These are phyloP conservation scores for Trichoderma semiorbis DNA, from an alignment of 2,329 filamentous ascomycete species.

Conservation along the genomic window DNA sequence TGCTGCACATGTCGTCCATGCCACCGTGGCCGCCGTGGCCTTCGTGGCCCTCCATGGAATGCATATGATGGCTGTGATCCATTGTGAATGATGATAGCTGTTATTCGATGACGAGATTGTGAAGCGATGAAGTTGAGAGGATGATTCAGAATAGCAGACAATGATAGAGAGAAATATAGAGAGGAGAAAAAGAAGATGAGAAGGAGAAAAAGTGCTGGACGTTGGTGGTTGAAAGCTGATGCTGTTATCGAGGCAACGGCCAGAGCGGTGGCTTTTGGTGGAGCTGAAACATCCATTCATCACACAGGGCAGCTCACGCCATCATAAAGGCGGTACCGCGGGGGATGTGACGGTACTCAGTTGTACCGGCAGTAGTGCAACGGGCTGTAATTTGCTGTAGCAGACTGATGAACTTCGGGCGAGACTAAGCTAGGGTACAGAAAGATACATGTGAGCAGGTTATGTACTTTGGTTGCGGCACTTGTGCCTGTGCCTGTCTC, in stretches of 20 bases:
- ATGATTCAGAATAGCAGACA: not conserved
- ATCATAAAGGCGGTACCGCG: not conserved
- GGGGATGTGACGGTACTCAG: not conserved
- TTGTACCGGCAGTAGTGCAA: not conserved
- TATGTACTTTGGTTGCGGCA: not conserved
- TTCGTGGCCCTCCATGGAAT: slow-evolving; percentile 44
- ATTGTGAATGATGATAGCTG: not conserved
- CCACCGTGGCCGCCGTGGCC: slow-evolving; percentile 39
- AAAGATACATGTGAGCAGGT: not conserved
- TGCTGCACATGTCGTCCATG: slow-evolving; percentile 71
- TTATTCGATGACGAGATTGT: not conserved
- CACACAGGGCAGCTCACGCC: not conserved
- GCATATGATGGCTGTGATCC: slow-evolving; percentile 39
- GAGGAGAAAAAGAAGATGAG: not conserved
- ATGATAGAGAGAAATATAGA: not conserved
- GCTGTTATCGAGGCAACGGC: not conserved
- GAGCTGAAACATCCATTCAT: not conserved
- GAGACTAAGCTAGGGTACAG: not conserved
- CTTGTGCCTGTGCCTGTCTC: not conserved
- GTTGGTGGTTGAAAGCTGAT: not conserved
- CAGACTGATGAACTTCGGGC: not conserved
- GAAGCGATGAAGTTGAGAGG: not conserved
- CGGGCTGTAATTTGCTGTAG: not conserved
- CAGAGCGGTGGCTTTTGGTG: not conserved
- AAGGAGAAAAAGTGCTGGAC: not conserved